These are phyloP conservation scores for Prunus salicina DNA, from an alignment of 306 rosid genomes.

Conservation along the genomic window DNA sequence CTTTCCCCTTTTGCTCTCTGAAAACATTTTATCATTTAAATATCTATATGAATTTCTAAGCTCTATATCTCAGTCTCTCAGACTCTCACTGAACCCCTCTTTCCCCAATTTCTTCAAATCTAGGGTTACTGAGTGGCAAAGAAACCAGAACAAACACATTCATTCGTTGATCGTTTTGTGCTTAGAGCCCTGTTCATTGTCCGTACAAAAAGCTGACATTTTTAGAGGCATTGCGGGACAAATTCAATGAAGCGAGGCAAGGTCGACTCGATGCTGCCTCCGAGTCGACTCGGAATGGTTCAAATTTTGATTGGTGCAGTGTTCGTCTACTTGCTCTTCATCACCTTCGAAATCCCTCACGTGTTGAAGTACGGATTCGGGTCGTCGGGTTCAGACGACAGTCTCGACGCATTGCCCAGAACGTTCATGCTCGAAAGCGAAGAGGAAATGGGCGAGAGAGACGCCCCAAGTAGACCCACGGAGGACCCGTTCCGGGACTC, in stretches of 20 bases:
- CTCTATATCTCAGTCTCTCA: not conserved
- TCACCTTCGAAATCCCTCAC: slow-evolving; percentile 79
- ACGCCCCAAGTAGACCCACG: slow-evolving; percentile 28
- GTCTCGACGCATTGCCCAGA: slow-evolving; percentile 51
- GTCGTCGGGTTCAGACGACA: slow-evolving; percentile 41
- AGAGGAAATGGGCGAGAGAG: slow-evolving; percentile 28
- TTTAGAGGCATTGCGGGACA: slow-evolving; percentile 1
- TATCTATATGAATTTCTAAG: not conserved
- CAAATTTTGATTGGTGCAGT: slow-evolving; percentile 60
- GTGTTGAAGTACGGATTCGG: slow-evolving; percentile 45
- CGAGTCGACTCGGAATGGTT: slow-evolving; percentile 57
- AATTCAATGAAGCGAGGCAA: slow-evolving; percentile 65
- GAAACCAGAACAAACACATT: slow-evolving; percentile 11
- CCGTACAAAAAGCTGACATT: not conserved
- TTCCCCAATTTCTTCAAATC: slow-evolving; percentile 11
- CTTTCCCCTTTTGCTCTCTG: slow-evolving; percentile 6
- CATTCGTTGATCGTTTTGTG: not conserved
- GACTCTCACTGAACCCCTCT: not conserved
- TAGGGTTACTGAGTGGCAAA: slow-evolving; percentile 22
- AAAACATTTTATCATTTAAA: not conserved
- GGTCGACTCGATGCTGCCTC: slow-evolving; percentile 42
- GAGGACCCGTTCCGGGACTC: slow-evolving; percentile 32
- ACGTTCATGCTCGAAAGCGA: slow-evolving; percentile 31
- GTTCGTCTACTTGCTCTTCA: slow-evolving; percentile 59
- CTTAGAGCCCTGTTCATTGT: not conserved